Conservation (phyloP, 768 basidiomycete species). For the Fibroporia radiculosa region DNA sequence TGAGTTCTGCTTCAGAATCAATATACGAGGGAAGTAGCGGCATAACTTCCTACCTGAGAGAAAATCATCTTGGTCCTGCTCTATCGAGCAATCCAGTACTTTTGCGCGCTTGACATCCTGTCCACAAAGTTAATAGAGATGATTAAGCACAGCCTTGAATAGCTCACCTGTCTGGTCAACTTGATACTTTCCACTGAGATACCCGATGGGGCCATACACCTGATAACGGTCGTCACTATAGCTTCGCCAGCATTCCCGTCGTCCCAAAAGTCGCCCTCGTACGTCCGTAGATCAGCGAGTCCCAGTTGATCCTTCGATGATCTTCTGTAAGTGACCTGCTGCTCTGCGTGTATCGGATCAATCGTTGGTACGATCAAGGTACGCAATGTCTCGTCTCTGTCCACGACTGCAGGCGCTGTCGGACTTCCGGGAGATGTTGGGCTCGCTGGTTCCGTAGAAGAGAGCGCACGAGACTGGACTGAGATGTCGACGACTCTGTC, state of each 20-base stretch:
- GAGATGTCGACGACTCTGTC: conserved; percentile 78
- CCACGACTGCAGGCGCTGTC: conserved; percentile 22
- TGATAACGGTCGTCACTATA: conserved; percentile 41
- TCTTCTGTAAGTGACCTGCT: conserved; percentile 48
- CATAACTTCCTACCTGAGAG: conserved; percentile 34
- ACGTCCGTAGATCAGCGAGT: conserved; percentile 45
- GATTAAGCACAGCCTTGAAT: neutral
- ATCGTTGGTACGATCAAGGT: conserved; percentile 62
- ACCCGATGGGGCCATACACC: conserved; percentile 29
- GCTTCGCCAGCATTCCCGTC: conserved; percentile 47
- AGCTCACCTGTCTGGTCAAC: conserved; percentile 41
- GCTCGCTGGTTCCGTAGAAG: conserved; percentile 4
- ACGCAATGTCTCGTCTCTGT: conserved; percentile 53
- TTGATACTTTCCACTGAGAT: conserved; percentile 44
- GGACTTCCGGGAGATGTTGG: conserved; percentile 14
- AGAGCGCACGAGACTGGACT: conserved; percentile 44
- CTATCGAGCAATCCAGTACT: conserved; percentile 47
- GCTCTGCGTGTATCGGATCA: conserved; percentile 49
- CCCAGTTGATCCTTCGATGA: conserved; percentile 34
- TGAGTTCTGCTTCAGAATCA: conserved; percentile 1
- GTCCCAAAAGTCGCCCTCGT: conserved; percentile 48
- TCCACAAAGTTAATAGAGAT: neutral
- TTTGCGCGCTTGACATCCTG: conserved; percentile 39
- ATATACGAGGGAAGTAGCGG: neutral
- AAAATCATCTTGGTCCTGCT: conserved; percentile 32